These are phyloP conservation scores for Aspergillus nanangensis DNA, from an alignment of 495 filamentous ascomycete species.

Conservation along the genomic window DNA sequence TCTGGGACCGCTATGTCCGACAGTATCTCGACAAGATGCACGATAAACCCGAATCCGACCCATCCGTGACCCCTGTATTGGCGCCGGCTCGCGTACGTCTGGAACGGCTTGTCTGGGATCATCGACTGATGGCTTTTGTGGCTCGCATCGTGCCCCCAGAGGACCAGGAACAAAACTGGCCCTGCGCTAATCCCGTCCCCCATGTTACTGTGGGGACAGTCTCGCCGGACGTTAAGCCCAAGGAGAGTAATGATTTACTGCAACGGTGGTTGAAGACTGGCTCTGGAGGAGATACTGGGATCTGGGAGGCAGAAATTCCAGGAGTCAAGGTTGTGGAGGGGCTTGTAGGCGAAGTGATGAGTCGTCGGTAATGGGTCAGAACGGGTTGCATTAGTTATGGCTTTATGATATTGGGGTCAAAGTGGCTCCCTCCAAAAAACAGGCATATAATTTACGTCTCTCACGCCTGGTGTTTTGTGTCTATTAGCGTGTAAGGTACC, in stretches of 20 bases:
- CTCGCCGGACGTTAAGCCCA: constrained; percentile 69
- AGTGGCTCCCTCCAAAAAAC: too few relatives aligned
- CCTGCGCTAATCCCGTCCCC: constrained; percentile 71
- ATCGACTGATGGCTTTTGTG: constrained; percentile 81
- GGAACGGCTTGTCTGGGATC: constrained; percentile 73
- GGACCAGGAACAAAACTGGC: constrained; percentile 44
- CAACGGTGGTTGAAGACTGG: constrained; percentile 58
- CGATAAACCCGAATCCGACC: constrained; percentile 35
- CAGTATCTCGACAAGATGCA: constrained; percentile 40
- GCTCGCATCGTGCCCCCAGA: constrained; percentile 55
- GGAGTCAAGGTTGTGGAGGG: constrained; percentile 43
- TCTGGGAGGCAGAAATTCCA: constrained; percentile 40
- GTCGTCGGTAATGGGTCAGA: constrained; percentile 19
- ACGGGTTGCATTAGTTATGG: too few relatives aligned
- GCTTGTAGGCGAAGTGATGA: constrained; percentile 39
- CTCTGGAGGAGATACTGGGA: constrained; percentile 43
- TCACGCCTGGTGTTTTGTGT: too few relatives aligned
- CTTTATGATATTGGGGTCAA: too few relatives aligned
- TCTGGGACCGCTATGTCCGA: constrained; percentile 65
- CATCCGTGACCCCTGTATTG: constrained; percentile 35
- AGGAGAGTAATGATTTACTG: constrained; percentile 87
- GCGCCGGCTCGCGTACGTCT: constrained; percentile 52
- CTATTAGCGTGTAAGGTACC: too few relatives aligned
- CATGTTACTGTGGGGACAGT: constrained; percentile 89
- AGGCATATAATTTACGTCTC: too few relatives aligned